Evolutionary conservation across 106 monocot genomes (phyloP).

Genomic region (Gastrodia elata): DNA sequence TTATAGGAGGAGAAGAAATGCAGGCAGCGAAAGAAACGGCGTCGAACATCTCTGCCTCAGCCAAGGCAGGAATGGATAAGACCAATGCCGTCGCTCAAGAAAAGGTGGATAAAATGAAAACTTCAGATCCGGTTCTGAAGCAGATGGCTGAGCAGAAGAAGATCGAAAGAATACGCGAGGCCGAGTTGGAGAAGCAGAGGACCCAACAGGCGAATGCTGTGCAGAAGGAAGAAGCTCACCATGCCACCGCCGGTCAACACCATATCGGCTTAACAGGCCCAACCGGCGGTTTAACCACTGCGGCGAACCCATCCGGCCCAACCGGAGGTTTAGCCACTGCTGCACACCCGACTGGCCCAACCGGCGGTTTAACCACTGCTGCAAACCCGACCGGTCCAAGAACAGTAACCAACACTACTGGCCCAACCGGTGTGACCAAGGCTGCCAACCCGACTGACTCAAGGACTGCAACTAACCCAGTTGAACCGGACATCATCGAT

Average conservation of each 20-base stretch:
- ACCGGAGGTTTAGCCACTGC: no score
- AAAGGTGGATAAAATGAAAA: background rate
- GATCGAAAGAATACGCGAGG: background rate
- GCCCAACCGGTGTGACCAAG: no score
- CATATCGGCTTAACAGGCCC: background rate
- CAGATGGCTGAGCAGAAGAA: background rate
- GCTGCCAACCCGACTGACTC: no score
- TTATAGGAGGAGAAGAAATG: no score
- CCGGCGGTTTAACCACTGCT: no score
- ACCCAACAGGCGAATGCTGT: background rate
- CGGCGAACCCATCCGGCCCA: no score
- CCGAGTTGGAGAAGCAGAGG: background rate
- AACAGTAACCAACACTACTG: no score
- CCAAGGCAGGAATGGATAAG: slow-evolving; percentile 8
- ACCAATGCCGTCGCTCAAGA: slow-evolving; percentile 2
- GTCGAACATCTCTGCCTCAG: background rate
- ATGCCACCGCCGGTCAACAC: background rate
- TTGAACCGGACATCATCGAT: no score
- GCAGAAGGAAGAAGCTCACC: background rate
- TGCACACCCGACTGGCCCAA: no score
- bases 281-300: no score
- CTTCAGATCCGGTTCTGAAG: background rate
- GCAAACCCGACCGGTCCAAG: no score
- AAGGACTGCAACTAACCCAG: no score
- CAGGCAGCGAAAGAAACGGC: background rate